Evolutionary conservation across 306 rosid species (phyloP).

Genomic region (Pyrus bretschneideri): DNA sequence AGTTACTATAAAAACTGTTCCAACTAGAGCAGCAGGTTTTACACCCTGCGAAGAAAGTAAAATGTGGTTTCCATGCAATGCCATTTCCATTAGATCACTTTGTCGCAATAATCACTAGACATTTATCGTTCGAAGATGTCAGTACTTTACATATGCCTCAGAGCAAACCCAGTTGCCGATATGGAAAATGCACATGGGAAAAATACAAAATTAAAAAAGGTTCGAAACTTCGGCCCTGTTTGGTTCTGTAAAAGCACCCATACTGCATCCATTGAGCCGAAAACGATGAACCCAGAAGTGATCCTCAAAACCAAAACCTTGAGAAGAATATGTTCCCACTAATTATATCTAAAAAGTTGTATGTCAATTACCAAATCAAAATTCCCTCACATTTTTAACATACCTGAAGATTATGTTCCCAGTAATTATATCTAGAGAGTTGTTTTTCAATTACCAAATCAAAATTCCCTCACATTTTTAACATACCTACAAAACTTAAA

Average conservation of each 20-base stretch:
- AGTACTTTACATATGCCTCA: not conserved
- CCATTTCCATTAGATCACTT: not conserved
- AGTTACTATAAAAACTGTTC: not conserved
- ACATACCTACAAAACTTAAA: not conserved
- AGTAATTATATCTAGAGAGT: not conserved
- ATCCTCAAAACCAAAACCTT: not conserved
- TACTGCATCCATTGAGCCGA: not conserved
- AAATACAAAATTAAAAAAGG: not conserved
- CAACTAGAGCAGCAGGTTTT: not conserved
- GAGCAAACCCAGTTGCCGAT: not conserved
- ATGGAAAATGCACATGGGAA: not conserved
- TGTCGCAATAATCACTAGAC: not conserved
- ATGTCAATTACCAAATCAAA: not conserved
- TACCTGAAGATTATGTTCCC: not conserved
- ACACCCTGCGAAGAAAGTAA: not conserved
- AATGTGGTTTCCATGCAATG: not conserved
- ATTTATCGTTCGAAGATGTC: not conserved
- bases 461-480: not conserved
- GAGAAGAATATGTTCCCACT: not conserved
- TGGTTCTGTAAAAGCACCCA: not conserved
- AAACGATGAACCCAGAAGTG: not conserved
- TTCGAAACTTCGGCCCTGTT: not conserved
- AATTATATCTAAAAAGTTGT: not conserved
- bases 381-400: not conserved
- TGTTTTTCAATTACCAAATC: not conserved